Conservation (phyloP, 2,329 filamentous ascomycete genomes). For the Cucurbitaria berberidis region DNA sequence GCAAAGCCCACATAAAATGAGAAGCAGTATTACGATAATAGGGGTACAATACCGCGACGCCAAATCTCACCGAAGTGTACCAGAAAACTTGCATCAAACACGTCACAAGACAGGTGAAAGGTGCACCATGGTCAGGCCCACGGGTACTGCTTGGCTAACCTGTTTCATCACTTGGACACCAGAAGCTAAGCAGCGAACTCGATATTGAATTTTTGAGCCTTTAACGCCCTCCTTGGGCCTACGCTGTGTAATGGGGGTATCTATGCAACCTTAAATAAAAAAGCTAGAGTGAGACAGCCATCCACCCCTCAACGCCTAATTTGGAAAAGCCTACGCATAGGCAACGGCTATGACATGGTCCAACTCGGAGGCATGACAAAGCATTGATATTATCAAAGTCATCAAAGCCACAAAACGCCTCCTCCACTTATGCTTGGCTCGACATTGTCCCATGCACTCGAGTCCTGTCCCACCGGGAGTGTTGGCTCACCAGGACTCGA, state of each 20-base stretch:
- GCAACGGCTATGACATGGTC: neutral
- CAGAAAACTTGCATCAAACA: too few species aligned
- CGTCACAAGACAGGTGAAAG: too few species aligned
- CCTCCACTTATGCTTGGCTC: neutral
- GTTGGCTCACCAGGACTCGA: neutral
- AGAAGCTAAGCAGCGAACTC: neutral
- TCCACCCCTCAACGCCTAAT: neutral
- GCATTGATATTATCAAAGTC: neutral
- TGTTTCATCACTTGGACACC: too few species aligned
- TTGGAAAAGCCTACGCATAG: neutral
- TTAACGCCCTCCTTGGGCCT: neutral
- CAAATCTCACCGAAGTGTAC: too few species aligned
- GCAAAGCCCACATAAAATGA: too few species aligned
- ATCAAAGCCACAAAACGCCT: slow-evolving; percentile 8
- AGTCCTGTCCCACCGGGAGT: neutral
- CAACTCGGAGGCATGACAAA: neutral
- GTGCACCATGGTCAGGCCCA: too few species aligned
- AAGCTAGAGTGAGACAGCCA: too few species aligned
- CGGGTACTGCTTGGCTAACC: too few species aligned
- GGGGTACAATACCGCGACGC: too few species aligned
- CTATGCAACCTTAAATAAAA: neutral
- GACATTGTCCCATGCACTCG: neutral
- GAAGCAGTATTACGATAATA: too few species aligned
- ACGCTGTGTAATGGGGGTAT: neutral
- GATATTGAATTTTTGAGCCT: neutral